These are phyloP conservation scores for Claviceps sp. DNA, from an alignment of 2,329 filamentous ascomycete species.

Conservation along the genomic window DNA sequence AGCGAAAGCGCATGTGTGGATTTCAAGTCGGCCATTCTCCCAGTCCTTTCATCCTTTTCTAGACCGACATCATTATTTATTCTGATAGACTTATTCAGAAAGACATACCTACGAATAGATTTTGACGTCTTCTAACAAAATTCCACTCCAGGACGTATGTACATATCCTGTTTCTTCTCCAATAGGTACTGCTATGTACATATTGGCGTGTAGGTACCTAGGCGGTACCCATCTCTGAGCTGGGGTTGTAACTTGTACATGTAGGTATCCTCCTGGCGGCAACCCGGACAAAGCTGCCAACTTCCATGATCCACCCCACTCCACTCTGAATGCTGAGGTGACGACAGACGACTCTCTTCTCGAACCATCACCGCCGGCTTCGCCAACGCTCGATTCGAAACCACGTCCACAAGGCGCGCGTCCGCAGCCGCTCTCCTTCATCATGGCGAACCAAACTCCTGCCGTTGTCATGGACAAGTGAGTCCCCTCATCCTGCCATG, in stretches of 20 bases:
- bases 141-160: no score
- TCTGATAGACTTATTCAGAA: no score
- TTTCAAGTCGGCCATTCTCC: no score
- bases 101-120: no score
- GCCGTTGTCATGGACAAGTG: constrained; percentile 99
- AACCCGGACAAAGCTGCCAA: not conserved
- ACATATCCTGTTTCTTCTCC: no score
- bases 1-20: no score
- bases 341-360: constrained; percentile 6
- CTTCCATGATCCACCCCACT: constrained; percentile 4
- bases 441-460: constrained; percentile 94
- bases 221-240: not conserved
- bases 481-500: constrained; percentile 29
- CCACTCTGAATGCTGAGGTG: constrained; percentile 6
- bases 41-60: no score
- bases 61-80: no score
- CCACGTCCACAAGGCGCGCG: constrained; percentile 9
- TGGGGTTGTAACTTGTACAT: not conserved
- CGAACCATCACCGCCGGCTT: constrained; percentile 3
- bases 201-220: no score
- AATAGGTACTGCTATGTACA: no score
- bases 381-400: not conserved
- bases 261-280: not conserved
- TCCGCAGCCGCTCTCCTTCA: constrained; percentile 13
- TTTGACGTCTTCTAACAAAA: no score